Base-by-base conservation (phyloP, 2,329 filamentous ascomycete species). In the Trichoderma arundinaceum region DNA sequence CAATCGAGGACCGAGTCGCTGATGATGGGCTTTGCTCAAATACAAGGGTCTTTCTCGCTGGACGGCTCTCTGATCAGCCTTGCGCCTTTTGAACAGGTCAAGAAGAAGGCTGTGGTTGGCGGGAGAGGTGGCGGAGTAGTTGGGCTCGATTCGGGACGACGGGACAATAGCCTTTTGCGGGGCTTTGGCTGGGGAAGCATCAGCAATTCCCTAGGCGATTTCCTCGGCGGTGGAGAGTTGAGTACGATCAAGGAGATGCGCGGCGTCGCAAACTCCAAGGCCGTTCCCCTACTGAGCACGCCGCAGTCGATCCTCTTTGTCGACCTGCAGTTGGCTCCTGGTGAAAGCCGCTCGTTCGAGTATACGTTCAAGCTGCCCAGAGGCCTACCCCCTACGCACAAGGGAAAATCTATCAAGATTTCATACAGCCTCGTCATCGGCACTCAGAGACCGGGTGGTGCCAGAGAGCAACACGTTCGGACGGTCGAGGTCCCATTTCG, bases 1-100 rank as follows among this genome's bases (percentile, higher is more conserved):
- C 79, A 80, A 53, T 75, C 81, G 46, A 82, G 79, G 71, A 76
- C 82, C 44, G 94, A 98, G 75, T 89, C 90, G 1, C 80, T 99
- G 62, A 96, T 99, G 88, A 99, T 99, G 95, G 95, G 94, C 0
- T 99, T 96, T 77, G 94, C 92, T 2, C 95, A 99, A 72, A 87
- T 98, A 2, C 91, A 92, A 77, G 95, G 95, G 4, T 94, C 92
- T 0, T 99, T 99, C 72, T 92, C 89, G 0, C 80, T 99, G 7
- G 95, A 99, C 74, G 93, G 93, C 0, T 97, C 95, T 1, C 81
- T 99, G 22, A 88, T 99, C 67, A 94, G 96, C 72, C 88, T 96
- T 44, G 88, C 88, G 0, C 92, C 92, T 0, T 99, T 99, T 72
- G 95, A 99, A 74, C 92, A 96, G 72, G 94, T 98, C 44, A 99